Evolutionary conservation across 2,329 filamentous ascomycete species (phyloP), one percentile per base, ranked within the genome.

Genomic region (Beauveria sp.): DNA sequence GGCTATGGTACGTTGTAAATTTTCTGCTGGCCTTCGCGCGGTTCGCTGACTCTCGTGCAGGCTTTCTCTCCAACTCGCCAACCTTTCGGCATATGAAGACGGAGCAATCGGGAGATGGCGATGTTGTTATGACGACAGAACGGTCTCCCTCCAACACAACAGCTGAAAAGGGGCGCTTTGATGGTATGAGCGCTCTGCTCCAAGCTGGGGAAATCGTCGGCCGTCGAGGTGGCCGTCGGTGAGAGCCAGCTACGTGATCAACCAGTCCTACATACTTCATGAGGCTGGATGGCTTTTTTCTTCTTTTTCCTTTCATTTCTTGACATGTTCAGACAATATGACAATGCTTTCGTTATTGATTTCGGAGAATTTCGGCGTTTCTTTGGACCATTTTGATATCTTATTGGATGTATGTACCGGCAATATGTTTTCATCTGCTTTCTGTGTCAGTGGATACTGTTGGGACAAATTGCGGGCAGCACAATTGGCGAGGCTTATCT

Each of bases 161-260:
- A 5, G 69, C 71, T 6, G 43, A 55, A 3, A 72, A 67, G 52
- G 52, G 62, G 10, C 69, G 69, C 3, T 71, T 86, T 22, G 83
- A 87, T 64, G 83, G 84, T 2, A 83, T 87, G 73, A 84, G 77
- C 63, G 84, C 84, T 7, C 72, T 87, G 12, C 69, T 87, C 1
- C 77, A 77, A 64, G 84, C 84, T 10, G 83, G 83, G 38, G 83
- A 86, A 66, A 82, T 87, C 64, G 81, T 86, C 45, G 80, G 81
- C 62, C 77, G 78, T 48, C 73, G 76, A 57, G 65, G 66, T 57
- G 66, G 65, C 53, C 59, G 66, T 14, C 55, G 48, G 20, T 63
- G 40, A 65, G 28, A 43, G 26, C 26, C 26, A 42, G n/a, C 14
- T 7, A 38, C 22, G 24, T 49, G 5, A 45, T 18, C 18, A 22